Conservation (phyloP, 2,329 filamentous ascomycete genomes). For the Neodidymelliopsis sp. region DNA sequence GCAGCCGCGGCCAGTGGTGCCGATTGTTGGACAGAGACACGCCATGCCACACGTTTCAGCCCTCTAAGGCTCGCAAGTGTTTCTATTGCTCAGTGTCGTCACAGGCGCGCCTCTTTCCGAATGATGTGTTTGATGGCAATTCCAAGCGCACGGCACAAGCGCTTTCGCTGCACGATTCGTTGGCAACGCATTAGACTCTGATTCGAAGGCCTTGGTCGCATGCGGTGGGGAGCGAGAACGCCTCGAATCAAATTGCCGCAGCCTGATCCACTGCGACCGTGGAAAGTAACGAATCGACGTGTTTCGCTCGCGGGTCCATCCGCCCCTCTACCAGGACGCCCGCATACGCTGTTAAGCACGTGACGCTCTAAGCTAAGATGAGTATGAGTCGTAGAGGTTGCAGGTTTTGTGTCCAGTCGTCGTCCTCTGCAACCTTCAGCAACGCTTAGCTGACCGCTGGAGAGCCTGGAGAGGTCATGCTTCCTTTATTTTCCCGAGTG, state of each 20-base stretch:
- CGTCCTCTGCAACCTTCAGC: conserved; percentile 45
- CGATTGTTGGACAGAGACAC: conserved; percentile 13
- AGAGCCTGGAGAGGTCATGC: conserved; percentile 44
- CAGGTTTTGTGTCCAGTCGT: conserved; percentile 42
- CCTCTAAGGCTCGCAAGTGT: conserved; percentile 19
- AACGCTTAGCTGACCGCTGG: conserved; percentile 47
- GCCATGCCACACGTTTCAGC: conserved; percentile 26
- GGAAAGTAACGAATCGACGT: conserved; percentile 41
- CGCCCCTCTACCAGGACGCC: conserved; percentile 31
- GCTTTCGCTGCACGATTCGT: conserved; percentile 45
- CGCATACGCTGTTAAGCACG: conserved; percentile 37
- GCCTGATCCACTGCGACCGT: conserved; percentile 28
- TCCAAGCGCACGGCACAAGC: conserved; percentile 42
- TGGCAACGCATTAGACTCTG: conserved; percentile 45
- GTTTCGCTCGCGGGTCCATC: conserved; percentile 39
- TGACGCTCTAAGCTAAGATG: conserved; percentile 29
- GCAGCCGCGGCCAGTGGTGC: conserved; percentile 23
- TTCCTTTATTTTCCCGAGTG: conserved; percentile 39
- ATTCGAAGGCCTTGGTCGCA: conserved; percentile 32
- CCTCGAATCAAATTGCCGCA: conserved; percentile 38
- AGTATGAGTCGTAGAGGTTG: too few relatives aligned
- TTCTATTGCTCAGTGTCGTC: conserved; percentile 30
- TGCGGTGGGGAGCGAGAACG: conserved; percentile 32
- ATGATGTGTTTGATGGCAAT: conserved; percentile 27
- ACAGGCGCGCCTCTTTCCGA: conserved; percentile 19